Base-by-base conservation (phyloP, 2,329 filamentous ascomycete genomes). In the Westerdykella sp. region DNA sequence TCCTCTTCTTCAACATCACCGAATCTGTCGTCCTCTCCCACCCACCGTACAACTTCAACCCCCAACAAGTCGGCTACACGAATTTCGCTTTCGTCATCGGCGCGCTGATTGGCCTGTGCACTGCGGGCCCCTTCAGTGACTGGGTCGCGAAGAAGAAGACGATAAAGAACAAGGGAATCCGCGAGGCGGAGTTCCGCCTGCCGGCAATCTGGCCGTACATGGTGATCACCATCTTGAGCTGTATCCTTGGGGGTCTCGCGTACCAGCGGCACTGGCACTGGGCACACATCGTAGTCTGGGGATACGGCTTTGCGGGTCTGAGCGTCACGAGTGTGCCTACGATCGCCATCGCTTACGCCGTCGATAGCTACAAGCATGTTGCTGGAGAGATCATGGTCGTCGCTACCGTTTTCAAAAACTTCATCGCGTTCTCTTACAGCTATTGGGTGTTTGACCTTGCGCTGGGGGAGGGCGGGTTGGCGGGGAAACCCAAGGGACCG, bases 151-250 rank as follows among this genome's bases (percentile, higher is more conserved):
- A 74, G 39, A 63, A 70, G 13, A 69, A 73, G 1, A 80, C 78
- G 6, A 67, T 62, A 39, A 70, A 68, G 50, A 81, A 81, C 47
- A 57, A 67, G 1, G 77, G 77, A 1, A 70, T 80, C 37, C 67
- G 78, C 39, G 78, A 81, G 59, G 72, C 77, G 0, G 77, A 80
- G 53, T 79, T 80, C 76, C 67, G 77, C 18, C 54, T 80, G 39
- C 71, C 72, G 0, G 59, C 59, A 0, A 40, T 64, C 10, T 53
- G 53, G 44, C 74, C 76, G 0, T 78, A 74, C 50, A 59, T 76
- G 52, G 57, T 78, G 22, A 71, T 76, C 12, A 73, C 75, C 3
- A 63, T 74, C 21, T 57, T 77, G 21, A 73, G 71, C 1, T 65
- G 70, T 43, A 65, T 73, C 9, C 60, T 76, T 3, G 76, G 73